A percentile compares a stretch with the other conserved stretches of the same genome.
phyloP scores from a whole-genome alignment of 345 rosid species.

The Aethionema arabicum region DNA sequence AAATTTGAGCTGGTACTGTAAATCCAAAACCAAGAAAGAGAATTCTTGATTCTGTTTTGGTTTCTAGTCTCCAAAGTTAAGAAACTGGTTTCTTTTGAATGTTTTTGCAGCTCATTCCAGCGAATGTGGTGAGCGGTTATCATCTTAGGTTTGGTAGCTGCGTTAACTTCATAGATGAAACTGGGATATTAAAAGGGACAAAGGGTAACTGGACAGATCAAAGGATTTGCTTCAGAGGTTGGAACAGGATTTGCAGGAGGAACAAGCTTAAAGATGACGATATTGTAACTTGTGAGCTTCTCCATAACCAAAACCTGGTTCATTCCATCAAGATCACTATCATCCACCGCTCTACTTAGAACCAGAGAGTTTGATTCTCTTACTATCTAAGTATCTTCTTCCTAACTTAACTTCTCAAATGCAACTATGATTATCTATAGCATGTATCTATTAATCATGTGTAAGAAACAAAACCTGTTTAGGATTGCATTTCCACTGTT shows the following conservation, averaged over 20 bases:
- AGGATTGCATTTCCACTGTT: too few relatives aligned
- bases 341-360: not conserved
- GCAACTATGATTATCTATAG: too few relatives aligned
- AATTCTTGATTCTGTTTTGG: not conserved
- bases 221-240: constrained; percentile 25
- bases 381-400: not conserved
- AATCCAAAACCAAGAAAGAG: not conserved
- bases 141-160: not conserved
- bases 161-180: constrained; percentile 21
- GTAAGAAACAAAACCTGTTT: too few relatives aligned
- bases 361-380: too few relatives aligned
- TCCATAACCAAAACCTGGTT: not conserved
- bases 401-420: too few relatives aligned
- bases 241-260: constrained; percentile 33
- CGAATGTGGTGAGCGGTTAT: constrained; percentile 2
- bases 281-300: constrained; percentile 12
- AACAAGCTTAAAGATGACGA: constrained; percentile 20
- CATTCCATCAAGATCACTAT: constrained; percentile 19
- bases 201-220: constrained; percentile 25
- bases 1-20: constrained; percentile 27
- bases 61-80: too few relatives aligned
- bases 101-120: constrained; percentile 25
- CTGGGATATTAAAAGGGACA: constrained; percentile 8
- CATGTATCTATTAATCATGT: too few relatives aligned
- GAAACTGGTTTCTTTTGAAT: not conserved